Evolutionary conservation across 192 early-diverging fungal genomes (phyloP).

Genomic region (Coemansia sp.): DNA sequence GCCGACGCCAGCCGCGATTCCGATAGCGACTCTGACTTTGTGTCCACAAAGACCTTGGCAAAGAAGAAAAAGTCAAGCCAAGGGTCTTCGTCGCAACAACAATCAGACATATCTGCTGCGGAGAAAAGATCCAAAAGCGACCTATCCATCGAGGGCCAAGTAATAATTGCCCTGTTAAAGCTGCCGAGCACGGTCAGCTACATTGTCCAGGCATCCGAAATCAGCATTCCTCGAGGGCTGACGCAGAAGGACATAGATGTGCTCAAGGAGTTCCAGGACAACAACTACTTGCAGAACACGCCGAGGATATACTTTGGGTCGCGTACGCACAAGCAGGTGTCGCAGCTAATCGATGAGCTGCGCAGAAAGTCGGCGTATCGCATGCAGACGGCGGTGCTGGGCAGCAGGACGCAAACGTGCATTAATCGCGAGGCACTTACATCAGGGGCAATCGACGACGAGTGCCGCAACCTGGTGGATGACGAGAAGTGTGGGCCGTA

Average conservation of each 20-base stretch:
- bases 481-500: slow-evolving; percentile 18
- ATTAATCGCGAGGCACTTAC: slow-evolving; percentile 32
- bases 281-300: neutral
- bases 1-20: no score
- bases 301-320: slow-evolving; percentile 57
- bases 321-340: slow-evolving; percentile 60
- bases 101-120: no score
- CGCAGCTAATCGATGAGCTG: slow-evolving; percentile 57
- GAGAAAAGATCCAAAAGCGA: neutral
- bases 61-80: neutral
- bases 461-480: slow-evolving; percentile 33
- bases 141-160: neutral
- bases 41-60: neutral
- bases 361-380: slow-evolving; percentile 57
- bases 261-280: slow-evolving; percentile 11
- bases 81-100: no score
- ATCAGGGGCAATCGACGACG: slow-evolving; percentile 40
- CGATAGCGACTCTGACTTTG: neutral
- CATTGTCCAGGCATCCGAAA: slow-evolving; percentile 12
- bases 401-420: slow-evolving; percentile 57
- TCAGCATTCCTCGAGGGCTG: slow-evolving; percentile 14
- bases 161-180: neutral
- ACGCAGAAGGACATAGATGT: slow-evolving; percentile 12
- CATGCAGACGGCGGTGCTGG: slow-evolving; percentile 52
- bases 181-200: slow-evolving; percentile 14